Evolutionary conservation across 2,329 filamentous ascomycete species (phyloP).

Genomic region (Xylariaceae sp.): DNA sequence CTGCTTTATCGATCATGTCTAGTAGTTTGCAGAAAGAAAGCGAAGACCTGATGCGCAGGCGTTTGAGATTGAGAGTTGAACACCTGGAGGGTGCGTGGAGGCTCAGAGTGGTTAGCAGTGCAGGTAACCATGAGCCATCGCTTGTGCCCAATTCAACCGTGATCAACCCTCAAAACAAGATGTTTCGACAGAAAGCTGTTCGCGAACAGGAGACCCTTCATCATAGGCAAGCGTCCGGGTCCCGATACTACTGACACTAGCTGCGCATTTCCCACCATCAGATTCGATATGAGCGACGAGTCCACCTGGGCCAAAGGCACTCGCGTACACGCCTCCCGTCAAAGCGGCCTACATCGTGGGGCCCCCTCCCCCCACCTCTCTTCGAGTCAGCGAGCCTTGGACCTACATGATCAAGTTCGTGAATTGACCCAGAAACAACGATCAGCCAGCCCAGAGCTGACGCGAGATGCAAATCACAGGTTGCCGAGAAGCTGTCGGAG

Average conservation of each 20-base stretch:
- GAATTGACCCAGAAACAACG: slow-evolving; percentile 1
- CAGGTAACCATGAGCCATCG: too few relatives aligned
- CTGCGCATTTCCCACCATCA: slow-evolving; percentile 5
- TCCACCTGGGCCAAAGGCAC: slow-evolving; percentile 12
- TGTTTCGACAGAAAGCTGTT: too few relatives aligned
- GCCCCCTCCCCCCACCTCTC: too few relatives aligned
- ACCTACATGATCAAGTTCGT: slow-evolving; percentile 17
- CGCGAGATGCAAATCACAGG: slow-evolving; percentile 6
- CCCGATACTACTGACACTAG: slow-evolving; percentile 3
- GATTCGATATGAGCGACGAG: slow-evolving; percentile 14
- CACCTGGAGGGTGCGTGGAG: too few relatives aligned
- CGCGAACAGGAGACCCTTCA: slow-evolving; percentile 11
- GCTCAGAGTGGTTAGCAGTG: too few relatives aligned
- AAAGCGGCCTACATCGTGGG: slow-evolving; percentile 17
- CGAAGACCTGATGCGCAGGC: too few relatives aligned
- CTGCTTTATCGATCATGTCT: too few relatives aligned
- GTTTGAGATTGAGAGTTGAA: too few relatives aligned
- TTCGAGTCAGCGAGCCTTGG: slow-evolving; percentile 11
- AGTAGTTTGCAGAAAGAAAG: too few relatives aligned
- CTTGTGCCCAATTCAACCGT: too few relatives aligned
- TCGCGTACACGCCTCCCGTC: slow-evolving; percentile 7
- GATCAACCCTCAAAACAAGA: too few relatives aligned
- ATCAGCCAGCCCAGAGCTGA: background rate
- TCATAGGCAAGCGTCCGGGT: slow-evolving; percentile 12
- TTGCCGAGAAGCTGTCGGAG: slow-evolving; percentile 17